Base-by-base conservation (phyloP, 1,284 basidiomycete species). In the Cryptococcus amylolentus region DNA sequence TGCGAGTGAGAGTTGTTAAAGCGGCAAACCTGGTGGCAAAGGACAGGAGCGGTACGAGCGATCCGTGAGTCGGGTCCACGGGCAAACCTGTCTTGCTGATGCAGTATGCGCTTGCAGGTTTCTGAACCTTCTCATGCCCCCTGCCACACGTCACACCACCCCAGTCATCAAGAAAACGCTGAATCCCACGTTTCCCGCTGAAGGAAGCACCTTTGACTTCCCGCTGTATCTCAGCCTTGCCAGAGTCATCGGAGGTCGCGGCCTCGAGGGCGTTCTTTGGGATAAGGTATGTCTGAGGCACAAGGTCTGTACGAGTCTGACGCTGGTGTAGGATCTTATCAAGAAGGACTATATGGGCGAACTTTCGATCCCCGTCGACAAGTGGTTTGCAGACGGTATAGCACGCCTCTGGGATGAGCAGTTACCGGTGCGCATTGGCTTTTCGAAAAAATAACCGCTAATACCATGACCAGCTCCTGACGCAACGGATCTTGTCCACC, bases 261-360 rank as follows among this genome's bases (percentile, higher is more conserved):
- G 76, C 6, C 69, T 97, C 49, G 92, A 97, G 72, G 81, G 92
- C 47, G 87, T 97, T 35, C 81, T 92, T 0, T 98, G 94, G 94
- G 92, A 95, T 77, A 92, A 89, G 79, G 94, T 95, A 70, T 65
- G 76, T 45, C 27, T 26, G 28, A 14, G 40, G 8, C 41, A 51
- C 57, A 4, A 66, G 63, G 13, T 26, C 37, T 31, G 9, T 2
- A 18, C 28, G n/a, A 26, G 52, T 6, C 64, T 67, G 48, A 57
- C 38, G 16, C 12, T 9, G 39, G n/a, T n/a, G 13, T 56, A 76
- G 73, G 76, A 79, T 50, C 79, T 87, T 65, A 76, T 91, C 63
- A 84, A 82, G 70, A 93, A 95, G 79, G 93, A 96, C 57, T 98
- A 97, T 76, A 83, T 98, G 49, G 95, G 95, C 31, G 95, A 98